These are phyloP conservation scores for Suillus paluster DNA, from an alignment of 768 basidiomycete genomes.

Conservation along the genomic window DNA sequence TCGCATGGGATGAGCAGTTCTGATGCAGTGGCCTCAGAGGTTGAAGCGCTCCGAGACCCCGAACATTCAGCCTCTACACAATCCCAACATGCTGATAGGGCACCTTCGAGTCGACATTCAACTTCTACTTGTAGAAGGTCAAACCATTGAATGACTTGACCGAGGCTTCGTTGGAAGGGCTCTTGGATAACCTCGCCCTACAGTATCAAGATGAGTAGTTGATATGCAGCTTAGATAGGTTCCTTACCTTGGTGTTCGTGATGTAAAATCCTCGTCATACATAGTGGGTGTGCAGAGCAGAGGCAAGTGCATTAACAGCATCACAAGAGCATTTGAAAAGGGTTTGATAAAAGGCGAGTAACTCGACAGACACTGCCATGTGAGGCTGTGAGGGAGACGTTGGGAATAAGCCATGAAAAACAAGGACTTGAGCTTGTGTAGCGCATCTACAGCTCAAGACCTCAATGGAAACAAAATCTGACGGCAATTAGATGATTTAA, in stretches of 20 bases:
- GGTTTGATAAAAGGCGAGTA: slow-evolving; percentile 41
- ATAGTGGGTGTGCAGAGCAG: slow-evolving; percentile 2
- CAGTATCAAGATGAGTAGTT: not conserved
- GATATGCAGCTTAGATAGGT: not conserved
- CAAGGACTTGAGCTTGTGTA: slow-evolving; percentile 22
- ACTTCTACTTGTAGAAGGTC: no score
- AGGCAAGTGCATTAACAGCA: slow-evolving; percentile 14
- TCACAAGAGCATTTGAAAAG: slow-evolving; percentile 24
- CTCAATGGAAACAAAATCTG: slow-evolving; percentile 20
- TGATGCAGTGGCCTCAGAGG: no score
- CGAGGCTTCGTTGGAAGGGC: slow-evolving; percentile 34
- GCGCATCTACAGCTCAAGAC: slow-evolving; percentile 28
- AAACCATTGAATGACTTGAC: slow-evolving; percentile 35
- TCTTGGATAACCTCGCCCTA: slow-evolving; percentile 21
- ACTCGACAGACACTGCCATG: slow-evolving; percentile 28
- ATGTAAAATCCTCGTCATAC: not conserved
- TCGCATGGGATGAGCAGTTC: no score
- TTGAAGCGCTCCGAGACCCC: no score
- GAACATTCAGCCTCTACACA: no score
- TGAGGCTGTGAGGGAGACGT: slow-evolving; percentile 25
- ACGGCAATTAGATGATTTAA: no score
- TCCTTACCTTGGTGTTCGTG: slow-evolving; percentile 1
- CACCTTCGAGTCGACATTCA: no score
- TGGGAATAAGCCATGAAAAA: slow-evolving; percentile 37
- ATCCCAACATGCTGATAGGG: no score